Evolutionary conservation across 768 basidiomycete species (phyloP).

Genomic region (Grammothele lineata): DNA sequence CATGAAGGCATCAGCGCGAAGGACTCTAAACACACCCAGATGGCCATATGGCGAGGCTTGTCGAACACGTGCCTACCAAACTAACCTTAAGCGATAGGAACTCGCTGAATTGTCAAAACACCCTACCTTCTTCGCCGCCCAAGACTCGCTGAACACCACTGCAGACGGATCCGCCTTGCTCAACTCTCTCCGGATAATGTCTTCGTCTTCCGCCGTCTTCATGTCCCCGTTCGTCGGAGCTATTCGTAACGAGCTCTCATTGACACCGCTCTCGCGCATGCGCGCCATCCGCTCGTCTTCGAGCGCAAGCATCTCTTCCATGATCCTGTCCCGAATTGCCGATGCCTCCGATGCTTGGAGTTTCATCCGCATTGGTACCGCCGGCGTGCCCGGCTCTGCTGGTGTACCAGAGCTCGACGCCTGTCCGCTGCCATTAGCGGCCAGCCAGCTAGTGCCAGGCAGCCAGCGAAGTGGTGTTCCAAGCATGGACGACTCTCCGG

Average conservation of each 20-base stretch:
- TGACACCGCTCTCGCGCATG: constrained; percentile 71
- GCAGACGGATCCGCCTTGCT: constrained; percentile 96
- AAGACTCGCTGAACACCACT: constrained; percentile 92
- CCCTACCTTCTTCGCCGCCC: constrained; percentile 84
- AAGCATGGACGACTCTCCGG: constrained; percentile 15
- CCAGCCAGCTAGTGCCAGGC: constrained; percentile 25
- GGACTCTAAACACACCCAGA: constrained; percentile 49
- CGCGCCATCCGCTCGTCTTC: constrained; percentile 96
- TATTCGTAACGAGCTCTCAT: constrained; percentile 58
- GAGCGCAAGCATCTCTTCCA: constrained; percentile 96
- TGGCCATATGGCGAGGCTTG: constrained; percentile 95
- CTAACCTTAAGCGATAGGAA: neutral
- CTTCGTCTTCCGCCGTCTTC: constrained; percentile 85
- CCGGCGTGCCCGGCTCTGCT: neutral
- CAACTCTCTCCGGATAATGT: constrained; percentile 87
- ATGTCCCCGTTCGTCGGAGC: constrained; percentile 38
- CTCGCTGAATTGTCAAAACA: neutral
- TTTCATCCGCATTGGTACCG: constrained; percentile 48
- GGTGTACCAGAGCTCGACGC: constrained; percentile 1
- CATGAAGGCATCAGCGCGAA: neutral
- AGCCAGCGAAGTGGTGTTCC: constrained; percentile 25
- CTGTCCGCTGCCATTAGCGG: constrained; percentile 16
- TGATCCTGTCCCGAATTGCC: constrained; percentile 90
- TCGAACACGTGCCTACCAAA: constrained; percentile 74
- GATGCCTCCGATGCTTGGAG: constrained; percentile 81